Conservation (phyloP, 805 yeast species). For the Kodamaea restingae region DNA sequence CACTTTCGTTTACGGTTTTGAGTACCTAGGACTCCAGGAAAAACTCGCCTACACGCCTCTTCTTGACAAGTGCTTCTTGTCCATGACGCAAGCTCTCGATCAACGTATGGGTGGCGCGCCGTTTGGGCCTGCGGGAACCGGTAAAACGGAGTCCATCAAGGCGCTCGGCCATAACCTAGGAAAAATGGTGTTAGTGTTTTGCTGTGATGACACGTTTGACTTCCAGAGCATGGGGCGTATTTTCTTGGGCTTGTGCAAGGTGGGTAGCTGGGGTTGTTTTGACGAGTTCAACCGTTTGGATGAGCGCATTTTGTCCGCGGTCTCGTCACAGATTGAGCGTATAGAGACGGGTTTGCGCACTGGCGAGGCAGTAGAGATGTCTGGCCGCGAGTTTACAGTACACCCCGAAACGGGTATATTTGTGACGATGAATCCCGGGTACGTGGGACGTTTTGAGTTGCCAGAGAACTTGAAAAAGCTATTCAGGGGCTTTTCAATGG, state of each 20-base stretch:
- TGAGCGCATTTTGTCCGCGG: slow-evolving; percentile 70
- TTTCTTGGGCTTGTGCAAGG: slow-evolving; percentile 69
- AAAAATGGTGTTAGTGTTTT: slow-evolving; percentile 75
- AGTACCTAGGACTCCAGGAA: slow-evolving; percentile 73
- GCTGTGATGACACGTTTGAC: slow-evolving; percentile 89
- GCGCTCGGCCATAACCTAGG: slow-evolving; percentile 80
- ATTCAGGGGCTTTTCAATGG: slow-evolving; percentile 73
- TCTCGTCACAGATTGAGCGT: slow-evolving; percentile 71
- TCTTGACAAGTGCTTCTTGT: slow-evolving; percentile 55
- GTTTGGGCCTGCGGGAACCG: slow-evolving; percentile 97
- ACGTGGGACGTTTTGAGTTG: slow-evolving; percentile 73
- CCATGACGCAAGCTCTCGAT: slow-evolving; percentile 71
- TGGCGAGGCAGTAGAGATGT: slow-evolving; percentile 32
- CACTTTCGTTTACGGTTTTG: slow-evolving; percentile 65
- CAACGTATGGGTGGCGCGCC: slow-evolving; percentile 85
- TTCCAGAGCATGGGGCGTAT: slow-evolving; percentile 74
- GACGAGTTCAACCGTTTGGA: slow-evolving; percentile 89
- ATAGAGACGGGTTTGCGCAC: slow-evolving; percentile 55
- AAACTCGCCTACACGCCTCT: slow-evolving; percentile 75
- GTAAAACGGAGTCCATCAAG: slow-evolving; percentile 89
- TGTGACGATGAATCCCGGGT: slow-evolving; percentile 88
- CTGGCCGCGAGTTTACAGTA: slow-evolving; percentile 39
- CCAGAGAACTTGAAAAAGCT: slow-evolving; percentile 84
- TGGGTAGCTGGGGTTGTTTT: slow-evolving; percentile 94
- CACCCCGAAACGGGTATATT: slow-evolving; percentile 63